phyloP scores from a whole-genome alignment of 257 asterid species.

The Verbena officinalis region DNA sequence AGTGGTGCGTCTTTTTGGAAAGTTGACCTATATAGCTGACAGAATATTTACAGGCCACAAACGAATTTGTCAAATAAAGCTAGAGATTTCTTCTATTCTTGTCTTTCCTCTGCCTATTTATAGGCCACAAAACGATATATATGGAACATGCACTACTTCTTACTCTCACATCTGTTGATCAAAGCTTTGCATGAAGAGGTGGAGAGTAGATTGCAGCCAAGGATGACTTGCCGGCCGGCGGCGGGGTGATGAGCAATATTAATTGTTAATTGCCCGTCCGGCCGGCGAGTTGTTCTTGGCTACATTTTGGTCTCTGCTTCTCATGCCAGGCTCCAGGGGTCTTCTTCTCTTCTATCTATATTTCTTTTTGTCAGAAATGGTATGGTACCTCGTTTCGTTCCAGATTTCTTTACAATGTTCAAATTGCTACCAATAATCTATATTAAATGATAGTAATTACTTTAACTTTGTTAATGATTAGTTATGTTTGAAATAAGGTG shows the following conservation, averaged over 20 bases:
- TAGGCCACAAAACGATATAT: not conserved
- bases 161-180: not conserved
- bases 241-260: too few relatives aligned
- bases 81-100: too few relatives aligned
- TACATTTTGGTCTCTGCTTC: slow-evolving; percentile 37
- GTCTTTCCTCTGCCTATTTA: slow-evolving; percentile 10
- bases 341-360: too few relatives aligned
- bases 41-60: slow-evolving; percentile 12
- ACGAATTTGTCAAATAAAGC: not conserved
- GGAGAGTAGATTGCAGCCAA: slow-evolving; percentile 48
- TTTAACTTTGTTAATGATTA: too few relatives aligned
- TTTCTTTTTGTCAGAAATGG: too few relatives aligned
- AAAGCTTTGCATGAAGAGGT: slow-evolving; percentile 35
- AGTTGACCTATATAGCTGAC: slow-evolving; percentile 26
- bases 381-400: too few relatives aligned
- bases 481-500: too few relatives aligned
- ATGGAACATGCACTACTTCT: not conserved
- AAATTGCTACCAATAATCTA: too few relatives aligned
- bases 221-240: slow-evolving; percentile 51
- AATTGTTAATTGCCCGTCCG: too few relatives aligned
- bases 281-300: slow-evolving; percentile 40
- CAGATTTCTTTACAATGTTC: too few relatives aligned
- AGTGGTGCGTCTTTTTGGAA: slow-evolving; percentile 16
- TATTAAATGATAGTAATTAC: too few relatives aligned
- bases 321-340: slow-evolving; percentile 32